Conservation (phyloP, 305 asterid genomes). For the Fraxinus sp. region DNA sequence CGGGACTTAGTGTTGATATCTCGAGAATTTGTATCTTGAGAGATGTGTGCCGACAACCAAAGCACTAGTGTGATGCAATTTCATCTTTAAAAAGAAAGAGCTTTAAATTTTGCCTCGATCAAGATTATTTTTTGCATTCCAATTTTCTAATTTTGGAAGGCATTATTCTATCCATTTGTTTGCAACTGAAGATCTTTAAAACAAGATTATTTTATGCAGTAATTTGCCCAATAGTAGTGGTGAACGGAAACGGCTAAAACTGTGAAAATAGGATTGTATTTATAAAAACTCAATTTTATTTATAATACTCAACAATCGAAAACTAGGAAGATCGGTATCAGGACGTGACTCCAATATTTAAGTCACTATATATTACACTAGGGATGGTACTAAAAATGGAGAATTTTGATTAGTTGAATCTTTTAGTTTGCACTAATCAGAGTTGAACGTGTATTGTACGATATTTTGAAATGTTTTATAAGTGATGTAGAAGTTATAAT, state of each 20-base stretch:
- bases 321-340: neutral
- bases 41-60: neutral
- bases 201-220: neutral
- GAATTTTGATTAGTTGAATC: neutral
- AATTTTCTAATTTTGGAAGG: too few species aligned
- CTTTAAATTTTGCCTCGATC: neutral
- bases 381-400: neutral
- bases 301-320: neutral
- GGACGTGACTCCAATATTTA: too few species aligned
- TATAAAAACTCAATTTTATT: too few species aligned
- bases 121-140: too few species aligned
- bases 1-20: neutral
- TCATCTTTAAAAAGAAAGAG: neutral
- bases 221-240: neutral
- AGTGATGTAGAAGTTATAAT: too few species aligned
- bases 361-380: neutral
- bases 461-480: too few species aligned
- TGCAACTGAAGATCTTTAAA: too few species aligned
- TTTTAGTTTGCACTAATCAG: too few species aligned
- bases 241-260: neutral
- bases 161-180: too few species aligned
- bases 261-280: neutral
- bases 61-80: neutral
- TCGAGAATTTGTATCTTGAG: neutral
- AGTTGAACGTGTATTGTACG: too few species aligned